Percentiles rank a stretch among this genome's conserved stretches.
phyloP scores from a whole-genome alignment of 2,329 filamentous ascomycete genomes.

The Leptographium radiaticola region DNA sequence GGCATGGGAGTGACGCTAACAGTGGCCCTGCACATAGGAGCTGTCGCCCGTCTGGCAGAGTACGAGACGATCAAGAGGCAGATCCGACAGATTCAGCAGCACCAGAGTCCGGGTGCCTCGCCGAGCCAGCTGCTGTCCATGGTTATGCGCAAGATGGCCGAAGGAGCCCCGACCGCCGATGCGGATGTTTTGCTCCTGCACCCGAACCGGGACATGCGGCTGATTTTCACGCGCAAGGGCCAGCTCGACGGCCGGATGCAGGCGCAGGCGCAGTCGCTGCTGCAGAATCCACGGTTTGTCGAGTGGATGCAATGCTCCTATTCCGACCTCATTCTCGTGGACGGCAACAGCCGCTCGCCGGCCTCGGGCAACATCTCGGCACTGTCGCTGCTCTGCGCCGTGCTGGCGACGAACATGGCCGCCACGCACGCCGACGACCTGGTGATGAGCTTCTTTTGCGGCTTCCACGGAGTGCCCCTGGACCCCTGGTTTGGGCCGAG shows the following conservation, averaged over 20 bases:
- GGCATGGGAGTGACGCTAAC: background rate
- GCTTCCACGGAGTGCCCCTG: background rate
- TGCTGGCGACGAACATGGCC: background rate
- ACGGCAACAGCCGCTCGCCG: slow-evolving; percentile 1
- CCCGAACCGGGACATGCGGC: background rate
- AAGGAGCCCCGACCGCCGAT: background rate
- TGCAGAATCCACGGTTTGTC: background rate
- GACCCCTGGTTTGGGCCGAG: background rate
- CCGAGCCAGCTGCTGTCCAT: background rate
- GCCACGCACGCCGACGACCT: background rate
- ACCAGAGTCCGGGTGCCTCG: background rate
- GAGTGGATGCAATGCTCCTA: background rate
- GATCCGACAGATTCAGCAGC: background rate
- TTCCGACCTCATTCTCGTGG: slow-evolving; percentile 4
- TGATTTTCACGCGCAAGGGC: background rate
- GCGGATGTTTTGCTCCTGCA: background rate
- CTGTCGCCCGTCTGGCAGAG: background rate
- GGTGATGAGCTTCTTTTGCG: slow-evolving; percentile 5
- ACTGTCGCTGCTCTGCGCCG: slow-evolving; percentile 5
- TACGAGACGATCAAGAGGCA: background rate
- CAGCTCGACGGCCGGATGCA: background rate
- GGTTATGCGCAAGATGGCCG: background rate
- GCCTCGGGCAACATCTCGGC: background rate
- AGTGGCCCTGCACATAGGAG: background rate
- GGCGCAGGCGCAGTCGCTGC: slow-evolving; percentile 3